Conservation (phyloP, 2,329 filamentous ascomycete genomes). For the Epicoccum sorghinum region DNA sequence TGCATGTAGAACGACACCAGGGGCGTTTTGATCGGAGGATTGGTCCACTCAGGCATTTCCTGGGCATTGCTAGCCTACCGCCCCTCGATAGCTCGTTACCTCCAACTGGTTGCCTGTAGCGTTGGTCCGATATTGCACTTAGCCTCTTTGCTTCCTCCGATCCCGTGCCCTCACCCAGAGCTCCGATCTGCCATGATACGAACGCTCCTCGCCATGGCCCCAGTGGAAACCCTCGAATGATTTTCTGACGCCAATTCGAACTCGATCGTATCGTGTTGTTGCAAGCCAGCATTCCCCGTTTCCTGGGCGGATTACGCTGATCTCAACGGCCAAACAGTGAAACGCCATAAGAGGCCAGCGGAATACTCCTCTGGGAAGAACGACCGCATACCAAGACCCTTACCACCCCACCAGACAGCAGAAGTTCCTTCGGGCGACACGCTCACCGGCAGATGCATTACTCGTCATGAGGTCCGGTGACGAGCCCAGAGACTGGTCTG, state of each 20-base stretch:
- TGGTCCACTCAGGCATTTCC: slow-evolving; percentile 17
- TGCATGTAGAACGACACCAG: slow-evolving; percentile 14
- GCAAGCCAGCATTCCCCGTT: background rate
- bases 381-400: slow-evolving; percentile 18
- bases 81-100: slow-evolving; percentile 2
- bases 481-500: slow-evolving; percentile 15
- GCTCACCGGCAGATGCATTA: slow-evolving; percentile 16
- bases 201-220: background rate
- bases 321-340: background rate
- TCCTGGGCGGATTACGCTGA: background rate
- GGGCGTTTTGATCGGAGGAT: slow-evolving; percentile 17
- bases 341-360: background rate
- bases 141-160: slow-evolving; percentile 13
- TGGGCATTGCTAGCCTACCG: slow-evolving; percentile 21
- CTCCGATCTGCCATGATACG: slow-evolving; percentile 2
- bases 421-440: slow-evolving; percentile 3
- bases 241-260: background rate
- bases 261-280: background rate
- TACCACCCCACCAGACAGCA: slow-evolving; percentile 7
- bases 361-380: slow-evolving; percentile 11
- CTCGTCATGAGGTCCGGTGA: slow-evolving; percentile 20
- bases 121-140: slow-evolving; percentile 11
- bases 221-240: background rate
- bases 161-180: background rate
- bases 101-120: slow-evolving; percentile 2